Evolutionary conservation across 345 rosid species (phyloP).

Genomic region (Rhodamnia rubescens): DNA sequence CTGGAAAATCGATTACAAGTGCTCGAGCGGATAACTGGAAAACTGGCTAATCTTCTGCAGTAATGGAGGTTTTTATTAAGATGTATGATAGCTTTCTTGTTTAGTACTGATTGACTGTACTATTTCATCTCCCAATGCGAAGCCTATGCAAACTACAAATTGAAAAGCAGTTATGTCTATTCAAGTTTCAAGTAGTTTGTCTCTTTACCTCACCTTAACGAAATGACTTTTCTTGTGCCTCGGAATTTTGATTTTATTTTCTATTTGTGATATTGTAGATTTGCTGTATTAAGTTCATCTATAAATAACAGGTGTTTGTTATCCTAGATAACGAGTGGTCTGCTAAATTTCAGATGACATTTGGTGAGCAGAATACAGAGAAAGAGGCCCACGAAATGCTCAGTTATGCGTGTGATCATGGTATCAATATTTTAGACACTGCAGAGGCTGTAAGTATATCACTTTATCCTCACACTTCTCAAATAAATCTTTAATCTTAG

Average conservation of each 20-base stretch:
- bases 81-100: background rate
- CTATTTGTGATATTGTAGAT: background rate
- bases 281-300: background rate
- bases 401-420: conserved; percentile 53
- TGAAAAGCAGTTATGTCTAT: background rate
- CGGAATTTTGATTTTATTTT: background rate
- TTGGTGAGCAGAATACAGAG: conserved; percentile 84
- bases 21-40: too few relatives aligned
- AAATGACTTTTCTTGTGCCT: background rate
- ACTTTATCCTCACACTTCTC: background rate
- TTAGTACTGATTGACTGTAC: background rate
- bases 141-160: background rate
- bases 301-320: background rate
- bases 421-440: conserved; percentile 74
- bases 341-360: conserved; percentile 59
- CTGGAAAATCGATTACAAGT: background rate
- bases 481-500: background rate
- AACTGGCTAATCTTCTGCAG: background rate
- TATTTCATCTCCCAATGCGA: background rate
- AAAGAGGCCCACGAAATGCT: conserved; percentile 78
- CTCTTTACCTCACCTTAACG: background rate
- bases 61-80: background rate
- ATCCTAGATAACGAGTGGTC: background rate
- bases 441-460: conserved; percentile 56
- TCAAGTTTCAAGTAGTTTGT: background rate